Base-by-base conservation (phyloP, 2,329 filamentous ascomycete genomes). In the Fusarium graminum region DNA sequence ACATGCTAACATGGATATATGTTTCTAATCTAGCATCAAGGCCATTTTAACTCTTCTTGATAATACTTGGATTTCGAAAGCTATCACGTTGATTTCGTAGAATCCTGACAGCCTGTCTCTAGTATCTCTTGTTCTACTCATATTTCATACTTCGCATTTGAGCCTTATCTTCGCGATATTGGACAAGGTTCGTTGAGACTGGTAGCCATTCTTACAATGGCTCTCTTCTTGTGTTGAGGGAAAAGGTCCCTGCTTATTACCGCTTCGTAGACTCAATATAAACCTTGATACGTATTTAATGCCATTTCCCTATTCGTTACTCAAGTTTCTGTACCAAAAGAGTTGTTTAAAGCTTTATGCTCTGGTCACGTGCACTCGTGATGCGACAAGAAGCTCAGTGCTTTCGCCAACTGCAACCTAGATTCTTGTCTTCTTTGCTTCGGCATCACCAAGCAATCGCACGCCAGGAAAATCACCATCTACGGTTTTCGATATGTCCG, bases 401-500 rank as follows among this genome's bases (percentile, higher is more conserved):
- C 16, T 55, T 55, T 42, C 17, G 22, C 39, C 29, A 36, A 39
- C 22, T 36, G 28, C 25, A 41, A 42, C 36, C 29, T 10, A 26
- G n/a, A 52, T 45, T 26, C 28, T 46, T 14, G 34, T 29, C 25
- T 54, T 42, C 26, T 39, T 25, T 29, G 16, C 22, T 36, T 30
- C 38, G 38, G 29, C 28, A 17, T 19, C 39, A 36, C 16, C 28
- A 26, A 32, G 16, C 51, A 26, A 58, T 19, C 45, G 29, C 19
- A 51, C 38, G 34, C 26, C 32, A 36, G 17, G 34, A 41, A 41
- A 53, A 25, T 34, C 17, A 36, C 28, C 30, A 42, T n/a, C n/a
- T 6, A 7, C 16, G 53, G 32, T 50, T 9, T 5, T 13, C 10
- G 66, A 39, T 22, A 80, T 80, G 78, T 47, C 63, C 14, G 69